Evolutionary conservation across 805 yeast species (phyloP).

Genomic region (Candida silvatica): DNA sequence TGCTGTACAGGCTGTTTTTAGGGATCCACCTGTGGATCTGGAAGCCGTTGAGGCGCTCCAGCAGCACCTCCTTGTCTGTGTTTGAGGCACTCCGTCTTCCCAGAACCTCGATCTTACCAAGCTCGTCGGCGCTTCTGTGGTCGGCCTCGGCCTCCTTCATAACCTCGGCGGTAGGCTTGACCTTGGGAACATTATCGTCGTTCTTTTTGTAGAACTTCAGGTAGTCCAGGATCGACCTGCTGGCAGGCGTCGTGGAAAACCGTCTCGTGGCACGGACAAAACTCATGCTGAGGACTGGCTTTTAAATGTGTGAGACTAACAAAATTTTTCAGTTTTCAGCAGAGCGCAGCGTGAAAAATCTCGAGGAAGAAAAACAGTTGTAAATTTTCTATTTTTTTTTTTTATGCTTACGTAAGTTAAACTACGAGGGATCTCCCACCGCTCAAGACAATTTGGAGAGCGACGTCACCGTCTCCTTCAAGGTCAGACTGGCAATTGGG

Average conservation of each 20-base stretch:
- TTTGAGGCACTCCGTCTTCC: constrained; percentile 22
- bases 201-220: constrained; percentile 23
- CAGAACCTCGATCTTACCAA: constrained; percentile 18
- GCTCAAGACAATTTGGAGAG: too few species aligned
- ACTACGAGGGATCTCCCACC: too few species aligned
- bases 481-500: constrained; percentile 10
- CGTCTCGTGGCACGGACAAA: constrained; percentile 3
- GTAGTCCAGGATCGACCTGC: constrained; percentile 22
- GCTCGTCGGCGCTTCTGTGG: constrained; percentile 8
- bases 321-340: too few species aligned
- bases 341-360: too few species aligned
- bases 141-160: constrained; percentile 21
- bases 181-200: constrained; percentile 8
- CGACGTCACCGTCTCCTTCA: too few species aligned
- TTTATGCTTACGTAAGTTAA: too few species aligned
- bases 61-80: constrained; percentile 13
- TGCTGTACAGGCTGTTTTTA: background rate
- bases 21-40: constrained; percentile 25
- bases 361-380: too few species aligned
- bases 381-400: too few species aligned
- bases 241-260: constrained; percentile 10
- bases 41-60: constrained; percentile 22
- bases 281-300: background rate
- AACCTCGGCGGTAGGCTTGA: constrained; percentile 19
- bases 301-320: too few species aligned